These are phyloP conservation scores for Magnusiomyces fungicola DNA, from an alignment of 1,139 yeast genomes.

Conservation along the genomic window DNA sequence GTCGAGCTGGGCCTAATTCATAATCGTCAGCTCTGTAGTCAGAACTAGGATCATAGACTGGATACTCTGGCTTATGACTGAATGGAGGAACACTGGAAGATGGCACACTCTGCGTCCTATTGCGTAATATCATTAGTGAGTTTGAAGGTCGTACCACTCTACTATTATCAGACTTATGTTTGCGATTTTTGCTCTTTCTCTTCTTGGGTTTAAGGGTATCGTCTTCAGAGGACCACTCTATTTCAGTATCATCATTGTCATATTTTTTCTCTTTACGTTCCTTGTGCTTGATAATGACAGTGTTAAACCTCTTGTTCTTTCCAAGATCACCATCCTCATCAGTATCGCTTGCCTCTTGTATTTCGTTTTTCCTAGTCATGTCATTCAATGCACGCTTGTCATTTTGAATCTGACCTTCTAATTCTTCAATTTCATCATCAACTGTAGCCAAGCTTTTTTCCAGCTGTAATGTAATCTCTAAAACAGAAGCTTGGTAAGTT, in stretches of 20 bases:
- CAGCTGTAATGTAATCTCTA: neutral
- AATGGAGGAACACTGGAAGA: too few relatives aligned
- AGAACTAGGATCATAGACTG: too few relatives aligned
- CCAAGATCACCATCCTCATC: neutral
- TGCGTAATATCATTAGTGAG: too few relatives aligned
- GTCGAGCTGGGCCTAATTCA: too few relatives aligned
- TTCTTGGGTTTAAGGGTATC: neutral
- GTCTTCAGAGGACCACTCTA: neutral
- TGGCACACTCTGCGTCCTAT: too few relatives aligned
- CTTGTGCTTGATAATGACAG: neutral
- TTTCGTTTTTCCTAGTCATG: too few relatives aligned
- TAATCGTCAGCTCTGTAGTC: too few relatives aligned
- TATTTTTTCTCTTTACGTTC: neutral
- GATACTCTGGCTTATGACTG: too few relatives aligned
- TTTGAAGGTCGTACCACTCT: too few relatives aligned
- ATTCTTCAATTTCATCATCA: constrained; percentile 4
- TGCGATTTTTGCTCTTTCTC: too few relatives aligned
- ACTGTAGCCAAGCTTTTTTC: constrained; percentile 2
- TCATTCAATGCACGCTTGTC: neutral
- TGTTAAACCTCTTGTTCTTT: neutral
- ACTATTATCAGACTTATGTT: too few relatives aligned
- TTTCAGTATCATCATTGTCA: neutral
- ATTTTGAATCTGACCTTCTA: neutral
- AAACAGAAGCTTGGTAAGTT: neutral
- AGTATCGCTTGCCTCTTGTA: neutral